phyloP scores from a whole-genome alignment of 2,329 filamentous ascomycete genomes.

The Rhynchosporium graminicola region DNA sequence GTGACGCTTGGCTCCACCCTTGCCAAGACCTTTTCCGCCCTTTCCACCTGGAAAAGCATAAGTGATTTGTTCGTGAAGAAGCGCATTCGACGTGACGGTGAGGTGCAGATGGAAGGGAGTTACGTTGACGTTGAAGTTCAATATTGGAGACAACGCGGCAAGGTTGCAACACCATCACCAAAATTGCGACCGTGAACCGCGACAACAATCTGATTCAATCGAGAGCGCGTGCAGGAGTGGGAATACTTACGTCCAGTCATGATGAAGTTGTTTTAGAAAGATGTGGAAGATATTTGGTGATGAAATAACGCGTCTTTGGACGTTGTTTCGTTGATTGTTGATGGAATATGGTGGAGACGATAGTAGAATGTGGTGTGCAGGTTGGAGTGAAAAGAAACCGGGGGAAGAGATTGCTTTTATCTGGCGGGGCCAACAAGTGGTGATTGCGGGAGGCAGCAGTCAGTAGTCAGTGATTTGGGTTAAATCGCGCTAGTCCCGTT shows the following conservation, averaged over 20 bases:
- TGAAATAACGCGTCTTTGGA: conserved; percentile 38
- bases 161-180: conserved; percentile 28
- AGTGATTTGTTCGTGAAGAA: conserved; percentile 8
- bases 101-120: neutral
- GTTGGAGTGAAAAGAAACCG: conserved; percentile 13
- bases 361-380: conserved; percentile 10
- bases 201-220: conserved; percentile 26
- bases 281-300: conserved; percentile 40
- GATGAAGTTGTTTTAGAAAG: conserved; percentile 46
- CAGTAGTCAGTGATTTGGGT: conserved; percentile 13
- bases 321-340: conserved; percentile 21
- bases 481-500: conserved; percentile 19
- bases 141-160: conserved; percentile 25
- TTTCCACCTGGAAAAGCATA: conserved; percentile 38
- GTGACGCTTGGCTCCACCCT: conserved; percentile 98
- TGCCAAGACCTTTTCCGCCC: conserved; percentile 96
- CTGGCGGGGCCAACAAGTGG: conserved; percentile 7
- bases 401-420: conserved; percentile 19
- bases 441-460: conserved; percentile 18
- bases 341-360: conserved; percentile 25
- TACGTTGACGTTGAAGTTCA: conserved; percentile 24
- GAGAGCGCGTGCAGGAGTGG: conserved; percentile 27
- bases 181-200: conserved; percentile 34
- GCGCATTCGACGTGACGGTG: conserved; percentile 1
- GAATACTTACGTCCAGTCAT: conserved; percentile 73